phyloP scores from a whole-genome alignment of 371 early-diverging fungal genomes.

The Mortierella sp. region DNA sequence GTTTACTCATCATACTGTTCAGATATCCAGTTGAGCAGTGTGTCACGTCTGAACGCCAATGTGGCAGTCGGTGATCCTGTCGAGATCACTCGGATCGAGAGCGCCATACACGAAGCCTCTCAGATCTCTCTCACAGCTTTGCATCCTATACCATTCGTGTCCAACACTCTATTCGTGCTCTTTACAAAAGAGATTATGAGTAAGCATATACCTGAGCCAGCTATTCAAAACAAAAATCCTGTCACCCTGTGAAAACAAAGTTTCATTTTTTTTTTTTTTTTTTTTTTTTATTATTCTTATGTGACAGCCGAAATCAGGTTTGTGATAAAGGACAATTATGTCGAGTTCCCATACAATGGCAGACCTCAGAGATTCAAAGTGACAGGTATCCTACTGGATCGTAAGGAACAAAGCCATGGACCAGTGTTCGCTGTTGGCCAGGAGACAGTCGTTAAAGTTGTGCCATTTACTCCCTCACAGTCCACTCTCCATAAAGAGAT shows the following conservation, averaged over 20 bases:
- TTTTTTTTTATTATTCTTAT: no score
- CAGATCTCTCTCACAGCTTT: constrained; percentile 42
- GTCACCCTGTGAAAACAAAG: neutral
- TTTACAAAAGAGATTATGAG: constrained; percentile 61
- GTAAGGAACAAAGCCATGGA: constrained; percentile 39
- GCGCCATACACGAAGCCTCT: constrained; percentile 41
- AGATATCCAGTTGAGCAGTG: constrained; percentile 59
- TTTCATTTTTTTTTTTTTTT: neutral
- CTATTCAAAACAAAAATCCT: neutral
- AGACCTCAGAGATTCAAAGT: constrained; percentile 60
- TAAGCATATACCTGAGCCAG: constrained; percentile 14
- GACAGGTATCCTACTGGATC: constrained; percentile 39
- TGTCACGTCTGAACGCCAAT: constrained; percentile 55
- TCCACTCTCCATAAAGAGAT: constrained; percentile 14
- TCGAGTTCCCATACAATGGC: constrained; percentile 71
- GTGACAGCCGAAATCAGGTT: constrained; percentile 65
- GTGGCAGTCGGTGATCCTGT: constrained; percentile 59
- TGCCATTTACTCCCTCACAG: constrained; percentile 50
- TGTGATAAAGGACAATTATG: constrained; percentile 58
- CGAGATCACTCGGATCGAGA: constrained; percentile 30
- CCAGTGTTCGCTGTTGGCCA: constrained; percentile 46
- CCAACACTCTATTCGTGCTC: constrained; percentile 52
- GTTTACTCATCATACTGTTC: neutral
- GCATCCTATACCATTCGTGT: constrained; percentile 38
- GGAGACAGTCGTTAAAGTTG: constrained; percentile 51